Evolutionary conservation across 768 basidiomycete genomes (phyloP), one percentile per base, ranked within the genome.

Genomic region (Dioszegia hungarica): DNA sequence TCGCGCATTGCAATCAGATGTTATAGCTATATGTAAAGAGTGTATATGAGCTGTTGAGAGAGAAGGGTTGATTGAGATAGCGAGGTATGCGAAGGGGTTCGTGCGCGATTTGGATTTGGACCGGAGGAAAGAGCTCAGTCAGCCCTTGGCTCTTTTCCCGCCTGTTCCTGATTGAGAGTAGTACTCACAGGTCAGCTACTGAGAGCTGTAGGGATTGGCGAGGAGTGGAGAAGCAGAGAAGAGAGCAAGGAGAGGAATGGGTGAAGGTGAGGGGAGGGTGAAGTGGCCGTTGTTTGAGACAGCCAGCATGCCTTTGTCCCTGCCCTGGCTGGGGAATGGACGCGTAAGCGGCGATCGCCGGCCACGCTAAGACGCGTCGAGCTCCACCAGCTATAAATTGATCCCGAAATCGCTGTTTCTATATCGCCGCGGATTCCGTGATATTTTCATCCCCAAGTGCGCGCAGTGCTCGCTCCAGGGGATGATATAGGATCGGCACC

Each of bases 1-100:
- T 79, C 78, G 57, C 78, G 68, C 78, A 79, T 79, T 46, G 45
- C 17, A n/a, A 45, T 61, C 49, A 53, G 46, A 39, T 53, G 25
- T 27, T 37, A 31, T 29, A 14, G 27, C 17, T 25, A 20, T 28
- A 20, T 17, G 17, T 29, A 54, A 43, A 31, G 52, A 54, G 31
- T 41, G 41, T 43, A 19, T 28, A 31, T 10, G 34, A 3, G 17
- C n/a, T 33, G 45, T 29, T 17, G 12, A 39, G n/a, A 33, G 52
- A 5, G 25, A 41, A 29, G 40, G 38, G 40, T 19, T 29, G 40
- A 54, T 3, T 14, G 31, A 33, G 3, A 9, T 20, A 31, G n/a
- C n/a, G n/a, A n/a, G n/a, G n/a, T n/a, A n/a, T n/a, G 31, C 17
- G 41, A 43, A 31, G 38, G 38, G 38, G 38, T 41, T 43, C 52